Conservation (phyloP, 1,284 basidiomycete species). For the Tilletia horrida region DNA sequence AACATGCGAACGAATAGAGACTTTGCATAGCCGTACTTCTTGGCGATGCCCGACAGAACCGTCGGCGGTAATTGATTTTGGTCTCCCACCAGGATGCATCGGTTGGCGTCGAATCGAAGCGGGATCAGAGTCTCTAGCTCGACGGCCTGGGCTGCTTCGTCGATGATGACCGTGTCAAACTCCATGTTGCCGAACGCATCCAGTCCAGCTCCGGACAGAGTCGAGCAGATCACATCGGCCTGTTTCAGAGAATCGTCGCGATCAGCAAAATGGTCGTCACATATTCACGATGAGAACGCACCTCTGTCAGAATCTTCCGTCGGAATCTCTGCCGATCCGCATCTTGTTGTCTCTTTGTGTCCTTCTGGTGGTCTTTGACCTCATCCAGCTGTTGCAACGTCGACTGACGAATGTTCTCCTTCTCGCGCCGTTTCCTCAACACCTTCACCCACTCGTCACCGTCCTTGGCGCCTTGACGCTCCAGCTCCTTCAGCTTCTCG, state of each 20-base stretch:
- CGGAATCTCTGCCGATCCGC: slow-evolving; percentile 39
- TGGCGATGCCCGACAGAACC: slow-evolving; percentile 84
- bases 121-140: slow-evolving; percentile 96
- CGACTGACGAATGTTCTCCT: slow-evolving; percentile 33
- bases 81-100: slow-evolving; percentile 94
- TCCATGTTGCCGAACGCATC: slow-evolving; percentile 71
- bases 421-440: slow-evolving; percentile 35
- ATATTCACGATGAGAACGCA: neutral
- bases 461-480: slow-evolving; percentile 33
- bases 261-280: neutral
- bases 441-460: slow-evolving; percentile 19
- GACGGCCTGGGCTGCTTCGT: slow-evolving; percentile 96
- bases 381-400: slow-evolving; percentile 44
- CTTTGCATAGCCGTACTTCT: slow-evolving; percentile 77
- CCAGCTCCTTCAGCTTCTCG: slow-evolving; percentile 34
- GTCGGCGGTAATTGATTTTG: slow-evolving; percentile 96
- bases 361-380: slow-evolving; percentile 42
- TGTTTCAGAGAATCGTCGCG: slow-evolving; percentile 46
- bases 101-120: slow-evolving; percentile 77
- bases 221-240: slow-evolving; percentile 88
- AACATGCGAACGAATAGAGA: slow-evolving; percentile 89
- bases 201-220: slow-evolving; percentile 80
- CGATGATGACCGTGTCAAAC: slow-evolving; percentile 94
- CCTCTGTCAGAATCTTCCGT: slow-evolving; percentile 34
- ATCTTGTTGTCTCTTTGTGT: slow-evolving; percentile 37